Percentiles rank a stretch among this genome's conserved stretches.
Conservation (phyloP, 2,329 filamentous ascomycete genomes). For the Fusarium annulatum region DNA sequence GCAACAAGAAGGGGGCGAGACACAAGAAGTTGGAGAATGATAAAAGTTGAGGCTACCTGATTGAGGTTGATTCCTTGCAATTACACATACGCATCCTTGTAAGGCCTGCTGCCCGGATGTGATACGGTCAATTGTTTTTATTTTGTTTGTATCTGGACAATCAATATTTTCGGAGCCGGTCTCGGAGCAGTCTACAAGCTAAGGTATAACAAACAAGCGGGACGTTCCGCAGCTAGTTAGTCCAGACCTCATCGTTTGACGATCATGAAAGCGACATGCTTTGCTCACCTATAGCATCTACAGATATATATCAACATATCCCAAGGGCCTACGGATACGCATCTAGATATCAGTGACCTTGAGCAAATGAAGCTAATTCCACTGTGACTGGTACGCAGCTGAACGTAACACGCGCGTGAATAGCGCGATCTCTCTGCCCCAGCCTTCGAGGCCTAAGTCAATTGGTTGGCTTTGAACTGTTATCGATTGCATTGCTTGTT, state of each 20-base stretch:
- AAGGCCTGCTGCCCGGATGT: not conserved
- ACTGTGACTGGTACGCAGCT: not conserved
- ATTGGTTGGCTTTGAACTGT: conserved; percentile 25
- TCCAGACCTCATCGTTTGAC: not conserved
- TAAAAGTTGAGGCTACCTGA: not conserved
- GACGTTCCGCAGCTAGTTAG: conserved; percentile 40
- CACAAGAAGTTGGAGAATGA: not conserved
- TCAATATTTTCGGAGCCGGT: not conserved
- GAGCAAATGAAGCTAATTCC: not conserved
- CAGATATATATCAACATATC: not conserved
- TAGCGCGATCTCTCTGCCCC: conserved; percentile 15
- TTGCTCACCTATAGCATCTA: not conserved
- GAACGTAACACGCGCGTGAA: conserved; percentile 19
- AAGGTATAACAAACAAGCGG: conserved; percentile 26
- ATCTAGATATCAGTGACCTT: not conserved
- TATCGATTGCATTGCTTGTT: conserved; percentile 18
- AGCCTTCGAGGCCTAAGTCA: conserved; percentile 4
- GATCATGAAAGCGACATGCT: not conserved
- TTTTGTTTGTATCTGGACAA: not conserved
- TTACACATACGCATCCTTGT: not conserved
- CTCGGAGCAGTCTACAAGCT: conserved; percentile 7
- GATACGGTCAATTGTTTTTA: not conserved
- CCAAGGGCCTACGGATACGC: not conserved
- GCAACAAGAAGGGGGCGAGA: not conserved
- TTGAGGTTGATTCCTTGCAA: not conserved